Conservation (phyloP, 768 basidiomycete species). For the Agaricus sinodeliciosus region DNA sequence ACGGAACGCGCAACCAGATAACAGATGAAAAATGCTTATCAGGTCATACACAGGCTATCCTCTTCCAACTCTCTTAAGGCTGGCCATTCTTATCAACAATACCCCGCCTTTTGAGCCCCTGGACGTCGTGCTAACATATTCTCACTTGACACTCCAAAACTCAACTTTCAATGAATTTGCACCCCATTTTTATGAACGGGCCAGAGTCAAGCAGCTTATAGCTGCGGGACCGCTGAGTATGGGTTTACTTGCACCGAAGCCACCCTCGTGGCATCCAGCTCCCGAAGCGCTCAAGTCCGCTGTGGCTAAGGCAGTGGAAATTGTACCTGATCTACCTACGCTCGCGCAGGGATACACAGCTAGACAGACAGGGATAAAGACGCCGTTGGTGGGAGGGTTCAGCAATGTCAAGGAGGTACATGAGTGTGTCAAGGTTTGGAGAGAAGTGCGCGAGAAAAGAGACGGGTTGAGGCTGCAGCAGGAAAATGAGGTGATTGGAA, state of each 20-base stretch:
- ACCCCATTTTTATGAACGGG: constrained; percentile 51
- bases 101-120: constrained; percentile 62
- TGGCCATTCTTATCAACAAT: constrained; percentile 67
- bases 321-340: constrained; percentile 42
- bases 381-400: constrained; percentile 70
- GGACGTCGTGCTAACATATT: constrained; percentile 77
- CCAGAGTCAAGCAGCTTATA: constrained; percentile 60
- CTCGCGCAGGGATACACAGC: constrained; percentile 74
- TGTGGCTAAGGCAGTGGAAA: constrained; percentile 29
- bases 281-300: constrained; percentile 41
- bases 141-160: constrained; percentile 75
- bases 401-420: constrained; percentile 71
- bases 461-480: constrained; percentile 27
- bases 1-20: constrained; percentile 9
- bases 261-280: constrained; percentile 77
- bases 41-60: constrained; percentile 54
- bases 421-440: constrained; percentile 63
- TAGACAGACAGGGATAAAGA: constrained; percentile 34
- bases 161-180: constrained; percentile 50
- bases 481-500: constrained; percentile 37
- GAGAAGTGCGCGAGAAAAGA: constrained; percentile 39
- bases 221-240: constrained; percentile 82
- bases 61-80: constrained; percentile 75
- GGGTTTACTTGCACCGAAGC: constrained; percentile 58
- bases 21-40: neutral